Evolutionary conservation across 2,329 filamentous ascomycete genomes (phyloP).

Genomic region (Colletotrichum eleusines): DNA sequence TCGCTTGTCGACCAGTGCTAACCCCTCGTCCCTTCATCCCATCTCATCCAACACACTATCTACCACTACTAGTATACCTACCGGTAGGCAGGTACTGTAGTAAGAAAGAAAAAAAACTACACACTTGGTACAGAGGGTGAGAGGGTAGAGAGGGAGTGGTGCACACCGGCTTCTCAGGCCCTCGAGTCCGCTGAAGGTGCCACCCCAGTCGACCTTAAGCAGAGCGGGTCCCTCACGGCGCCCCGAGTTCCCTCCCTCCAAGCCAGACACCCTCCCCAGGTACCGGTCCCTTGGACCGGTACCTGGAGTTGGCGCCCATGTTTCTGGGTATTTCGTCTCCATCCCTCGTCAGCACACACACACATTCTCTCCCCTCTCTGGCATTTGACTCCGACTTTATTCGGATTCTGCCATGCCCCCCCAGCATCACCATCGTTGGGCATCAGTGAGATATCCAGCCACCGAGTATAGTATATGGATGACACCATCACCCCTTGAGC

Average conservation of each 20-base stretch:
- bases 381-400: not conserved
- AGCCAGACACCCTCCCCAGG: not conserved
- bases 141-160: too few species aligned
- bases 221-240: constrained; percentile 22
- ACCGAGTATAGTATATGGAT: not conserved
- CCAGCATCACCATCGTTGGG: not conserved
- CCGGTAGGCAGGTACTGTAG: too few species aligned
- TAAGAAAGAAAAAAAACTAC: too few species aligned
- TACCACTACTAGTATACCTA: too few species aligned
- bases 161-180: too few species aligned
- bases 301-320: constrained; percentile 13
- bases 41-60: too few species aligned
- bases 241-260: not conserved
- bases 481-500: not conserved
- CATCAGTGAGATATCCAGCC: not conserved
- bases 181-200: not conserved
- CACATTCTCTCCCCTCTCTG: too few species aligned
- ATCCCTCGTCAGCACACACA: too few species aligned
- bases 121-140: too few species aligned
- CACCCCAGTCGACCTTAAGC: constrained; percentile 22
- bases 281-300: constrained; percentile 39
- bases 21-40: constrained; percentile 30
- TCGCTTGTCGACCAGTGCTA: not conserved
- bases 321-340: too few species aligned
- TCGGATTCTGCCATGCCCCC: not conserved